Base-by-base conservation (phyloP, 108 stramenopile genomes). In the Epithemia pelagica region DNA sequence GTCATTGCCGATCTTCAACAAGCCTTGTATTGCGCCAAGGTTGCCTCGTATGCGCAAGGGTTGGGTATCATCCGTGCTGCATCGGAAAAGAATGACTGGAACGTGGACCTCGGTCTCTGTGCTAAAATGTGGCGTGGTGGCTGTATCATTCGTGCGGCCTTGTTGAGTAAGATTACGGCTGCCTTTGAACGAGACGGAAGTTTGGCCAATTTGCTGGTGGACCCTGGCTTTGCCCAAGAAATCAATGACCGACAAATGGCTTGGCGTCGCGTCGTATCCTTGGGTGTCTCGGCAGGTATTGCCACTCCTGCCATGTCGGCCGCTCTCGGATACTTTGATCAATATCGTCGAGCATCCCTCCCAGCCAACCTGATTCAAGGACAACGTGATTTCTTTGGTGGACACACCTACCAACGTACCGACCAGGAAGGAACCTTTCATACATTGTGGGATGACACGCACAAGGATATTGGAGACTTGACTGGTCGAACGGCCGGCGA, bases 341-440 rank as follows among this genome's bases (percentile, higher is more conserved):
- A 87, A 54, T 97, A 97, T 84, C 88, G 97, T 57, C 82, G 92
- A 30, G 87, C 72, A 27, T 66, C 76, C 46, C 81, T 98, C 58
- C 95, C 96, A 24, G 97, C 98, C 51, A 96, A 96, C 69, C 72
- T 99, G 52, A 91, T 91, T 28, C 98, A 98, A 81, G 97, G 95
- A 10, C 98, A 99, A 79, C 84, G 98, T 37, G 98, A 99, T 76
- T 99, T 96, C 86, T 99, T 99, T 71, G 98, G 98, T n/a, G 96
- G 94, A 23, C 98, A 99, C 78, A 97, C 97, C 62, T 99, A 89
- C 75, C 87, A 97, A 67, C 87, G 94, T 59, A 84, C 66, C 2
- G 94, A 95, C 68, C 74, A 63, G 72, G 83, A 88, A 57, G 95
- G 95, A 2, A 84, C 81, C 24, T 95, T 92, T 72, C 97, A 97